phyloP scores from a whole-genome alignment of 345 rosid genomes.

The Lagerstroemia speciosa region DNA sequence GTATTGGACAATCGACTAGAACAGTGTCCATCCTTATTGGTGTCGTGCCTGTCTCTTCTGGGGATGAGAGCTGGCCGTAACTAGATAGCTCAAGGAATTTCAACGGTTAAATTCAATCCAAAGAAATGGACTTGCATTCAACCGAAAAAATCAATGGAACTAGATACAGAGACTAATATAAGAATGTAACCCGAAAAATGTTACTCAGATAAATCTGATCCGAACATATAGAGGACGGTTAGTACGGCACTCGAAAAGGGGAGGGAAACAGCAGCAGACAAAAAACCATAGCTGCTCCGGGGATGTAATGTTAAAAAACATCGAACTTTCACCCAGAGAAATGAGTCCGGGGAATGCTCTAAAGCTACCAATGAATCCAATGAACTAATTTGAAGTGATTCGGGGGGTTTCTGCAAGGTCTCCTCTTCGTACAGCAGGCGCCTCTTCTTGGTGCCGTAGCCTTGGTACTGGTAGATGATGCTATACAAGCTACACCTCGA shows the following conservation, averaged over 20 bases:
- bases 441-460: constrained; percentile 28
- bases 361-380: not conserved
- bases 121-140: too few species aligned
- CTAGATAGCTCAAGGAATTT: too few species aligned
- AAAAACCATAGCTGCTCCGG: not conserved
- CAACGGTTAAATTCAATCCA: too few species aligned
- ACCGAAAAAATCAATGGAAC: too few species aligned
- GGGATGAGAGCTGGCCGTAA: too few species aligned
- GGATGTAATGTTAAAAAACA: not conserved
- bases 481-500: constrained; percentile 30
- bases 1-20: too few species aligned
- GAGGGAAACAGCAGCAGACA: not conserved
- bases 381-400: not conserved
- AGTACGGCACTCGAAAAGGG: not conserved
- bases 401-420: constrained; percentile 15
- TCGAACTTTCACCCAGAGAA: not conserved
- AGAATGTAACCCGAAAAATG: too few species aligned
- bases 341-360: not conserved
- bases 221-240: not conserved
- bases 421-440: constrained; percentile 24
- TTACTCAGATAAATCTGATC: not conserved
- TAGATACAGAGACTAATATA: too few species aligned
- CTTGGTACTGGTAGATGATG: constrained; percentile 27
- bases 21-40: too few species aligned
- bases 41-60: too few species aligned